Evolutionary conservation across 78 protist genomes (phyloP), one percentile per base, ranked within the genome.

Genomic region (Protostelium mycophagum): DNA sequence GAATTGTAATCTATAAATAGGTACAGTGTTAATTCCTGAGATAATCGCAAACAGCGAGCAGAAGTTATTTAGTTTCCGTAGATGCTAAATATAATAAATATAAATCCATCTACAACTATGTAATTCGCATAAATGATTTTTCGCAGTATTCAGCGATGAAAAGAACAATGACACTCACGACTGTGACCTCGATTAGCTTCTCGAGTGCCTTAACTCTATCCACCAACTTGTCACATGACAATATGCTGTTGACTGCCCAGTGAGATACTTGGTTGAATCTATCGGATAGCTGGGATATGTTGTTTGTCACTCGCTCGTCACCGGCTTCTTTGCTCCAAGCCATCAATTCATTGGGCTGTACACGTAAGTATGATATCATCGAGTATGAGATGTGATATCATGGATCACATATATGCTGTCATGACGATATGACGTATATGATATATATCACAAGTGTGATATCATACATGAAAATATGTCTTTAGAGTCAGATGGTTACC

Each of bases 11-110:
- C 97, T 88, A 35, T 89, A 87, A 39, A 95, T 89, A 0, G 97
- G 91, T 0, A 96, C 87, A 38, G 88, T 88, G 85, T 93, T 90
- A 29, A 95, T 34, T 35, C 96, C 97, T 34, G 96, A 90, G 29
- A 95, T 89, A 87, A 96, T 92, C 0, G 97, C 95, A 89, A 94
- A 88, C 83, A 96, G 36, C 29, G 96, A 91, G 36, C 95, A 90
- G 83, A 83, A 96, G 86, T 95, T 96, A 87, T 93, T 89, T 87
- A 96, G 28, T 25, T 34, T 37, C 34, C 37, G 86, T 10, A 95
- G 90, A 28, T 95, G 92, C 23, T 95, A 93, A 0, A 93, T 91
- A 1, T 94, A 87, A 85, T 86, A 85, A 35, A 96, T 93, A 86
- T 85, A 95, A 34, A 86, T 51, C 73, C 16, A 5, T 51, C 73